Conservation (phyloP, 352 stramenopile genomes). For the Phytophthora tentaculata region DNA sequence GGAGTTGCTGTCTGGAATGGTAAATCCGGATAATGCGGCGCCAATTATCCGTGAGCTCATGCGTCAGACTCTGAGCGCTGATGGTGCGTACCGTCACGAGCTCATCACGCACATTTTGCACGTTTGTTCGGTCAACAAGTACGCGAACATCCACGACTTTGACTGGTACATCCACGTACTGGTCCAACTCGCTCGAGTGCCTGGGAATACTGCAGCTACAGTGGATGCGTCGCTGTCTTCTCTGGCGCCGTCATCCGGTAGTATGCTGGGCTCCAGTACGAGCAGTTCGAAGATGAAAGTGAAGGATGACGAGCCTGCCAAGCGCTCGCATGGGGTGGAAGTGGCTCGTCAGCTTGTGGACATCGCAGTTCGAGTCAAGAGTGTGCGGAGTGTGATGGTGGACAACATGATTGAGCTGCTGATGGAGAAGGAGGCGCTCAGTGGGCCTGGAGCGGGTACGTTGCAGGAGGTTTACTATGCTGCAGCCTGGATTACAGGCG, state of each 20-base stretch:
- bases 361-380: slow-evolving; percentile 96
- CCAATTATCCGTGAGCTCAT: slow-evolving; percentile 97
- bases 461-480: slow-evolving; percentile 95
- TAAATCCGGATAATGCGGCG: slow-evolving; percentile 95
- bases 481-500: slow-evolving; percentile 97
- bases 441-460: slow-evolving; percentile 73
- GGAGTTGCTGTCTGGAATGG: slow-evolving; percentile 96
- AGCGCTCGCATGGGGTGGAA: slow-evolving; percentile 75
- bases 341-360: slow-evolving; percentile 96
- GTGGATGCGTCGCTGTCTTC: slow-evolving; percentile 45
- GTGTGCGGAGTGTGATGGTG: slow-evolving; percentile 95
- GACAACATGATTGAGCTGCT: slow-evolving; percentile 95
- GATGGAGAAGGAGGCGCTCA: slow-evolving; percentile 86
- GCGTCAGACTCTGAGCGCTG: slow-evolving; percentile 93
- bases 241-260: slow-evolving; percentile 40
- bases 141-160: slow-evolving; percentile 98
- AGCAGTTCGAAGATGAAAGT: slow-evolving; percentile 33
- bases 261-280: slow-evolving; percentile 45
- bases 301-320: slow-evolving; percentile 36
- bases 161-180: slow-evolving; percentile 99
- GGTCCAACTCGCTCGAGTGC: slow-evolving; percentile 93
- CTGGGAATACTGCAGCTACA: slow-evolving; percentile 62
- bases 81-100: slow-evolving; percentile 95
- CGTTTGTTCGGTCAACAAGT: slow-evolving; percentile 98
- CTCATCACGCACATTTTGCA: slow-evolving; percentile 96